Percentiles rank a stretch among this genome's conserved stretches.
Evolutionary conservation across 148 eudicot species (phyloP).

Genomic region (Polygonum aviculare): DNA sequence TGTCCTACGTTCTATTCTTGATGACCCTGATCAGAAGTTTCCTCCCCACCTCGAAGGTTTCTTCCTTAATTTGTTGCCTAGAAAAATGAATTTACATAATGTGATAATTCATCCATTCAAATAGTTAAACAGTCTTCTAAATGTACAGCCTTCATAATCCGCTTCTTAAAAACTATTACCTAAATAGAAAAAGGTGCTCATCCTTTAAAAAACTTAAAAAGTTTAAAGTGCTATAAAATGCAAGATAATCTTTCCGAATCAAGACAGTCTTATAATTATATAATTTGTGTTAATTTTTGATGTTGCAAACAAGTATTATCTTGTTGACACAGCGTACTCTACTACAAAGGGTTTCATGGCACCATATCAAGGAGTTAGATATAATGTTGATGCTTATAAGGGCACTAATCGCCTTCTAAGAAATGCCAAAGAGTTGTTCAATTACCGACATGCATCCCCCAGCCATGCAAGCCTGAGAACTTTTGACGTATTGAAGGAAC

Average conservation of each 20-base stretch:
- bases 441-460: conserved; percentile 62
- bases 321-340: conserved; percentile 47
- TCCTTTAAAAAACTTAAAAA: too few species aligned
- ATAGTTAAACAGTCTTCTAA: neutral
- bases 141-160: too few species aligned
- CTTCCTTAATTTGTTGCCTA: conserved; percentile 1
- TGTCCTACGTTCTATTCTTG: conserved; percentile 62
- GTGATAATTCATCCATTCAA: neutral
- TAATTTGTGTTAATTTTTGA: neutral
- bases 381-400: conserved; percentile 40
- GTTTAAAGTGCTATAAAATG: neutral
- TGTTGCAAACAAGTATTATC: conserved; percentile 71
- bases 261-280: neutral
- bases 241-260: too few species aligned
- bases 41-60: conserved; percentile 67
- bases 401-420: conserved; percentile 66
- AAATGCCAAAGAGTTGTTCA: conserved; percentile 59
- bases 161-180: too few species aligned
- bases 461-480: conserved; percentile 48
- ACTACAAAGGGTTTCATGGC: conserved; percentile 58
- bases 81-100: neutral
- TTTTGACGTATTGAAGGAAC: conserved; percentile 45
- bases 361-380: conserved; percentile 56
- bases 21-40: conserved; percentile 74
- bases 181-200: too few species aligned